Base-by-base conservation (phyloP, 306 rosid genomes). In the Medicago lupulina region DNA sequence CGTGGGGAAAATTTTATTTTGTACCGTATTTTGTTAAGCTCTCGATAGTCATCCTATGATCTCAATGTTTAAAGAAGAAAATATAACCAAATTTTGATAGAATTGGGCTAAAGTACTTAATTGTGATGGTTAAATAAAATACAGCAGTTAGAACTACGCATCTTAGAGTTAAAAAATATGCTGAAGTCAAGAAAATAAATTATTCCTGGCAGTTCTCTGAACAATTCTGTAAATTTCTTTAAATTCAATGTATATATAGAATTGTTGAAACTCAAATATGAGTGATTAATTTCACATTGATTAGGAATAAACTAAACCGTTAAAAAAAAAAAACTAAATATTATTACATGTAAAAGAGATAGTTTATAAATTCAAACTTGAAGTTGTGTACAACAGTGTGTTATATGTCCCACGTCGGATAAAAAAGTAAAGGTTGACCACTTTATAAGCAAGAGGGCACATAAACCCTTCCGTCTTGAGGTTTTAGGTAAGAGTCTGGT, bases 1-100 rank as follows among this genome's bases (percentile, higher is more conserved):
- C 34, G 21, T 67, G 25, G 17, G 54, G 61, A 68, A 31, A 51
- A 71, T n/a, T 58, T 76, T 58, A 19, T 40, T 39, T 31, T 28
- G 34, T 73, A 47, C 61, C 7, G 15, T 58, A 55, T 58, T 58
- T 11, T 57, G 63, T 57, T 8, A 57, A 57, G 1, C 21, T 21
- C 15, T 57, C 0, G 63, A 58, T 39, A 44, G 16, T 59, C 76
- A 69, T 51, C 14, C 57, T 77, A 40, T 40, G 34, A 76, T 64
- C 57, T 36, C 31, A 53, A 18, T 64, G 80, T 10, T 8, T 8
- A 5, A 3, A 58, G 36, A 57, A 21, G n/a, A 11, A 23, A 21
- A 11, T 10, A 36, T 4, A 1, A 23, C 15, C 64, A 58, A 58
- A 11, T 58, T 57, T 58, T 23, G 38, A 58, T 21, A 58, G 36